Evolutionary conservation across 1,284 basidiomycete genomes (phyloP).

Genomic region (Rhodotorula sp.): DNA sequence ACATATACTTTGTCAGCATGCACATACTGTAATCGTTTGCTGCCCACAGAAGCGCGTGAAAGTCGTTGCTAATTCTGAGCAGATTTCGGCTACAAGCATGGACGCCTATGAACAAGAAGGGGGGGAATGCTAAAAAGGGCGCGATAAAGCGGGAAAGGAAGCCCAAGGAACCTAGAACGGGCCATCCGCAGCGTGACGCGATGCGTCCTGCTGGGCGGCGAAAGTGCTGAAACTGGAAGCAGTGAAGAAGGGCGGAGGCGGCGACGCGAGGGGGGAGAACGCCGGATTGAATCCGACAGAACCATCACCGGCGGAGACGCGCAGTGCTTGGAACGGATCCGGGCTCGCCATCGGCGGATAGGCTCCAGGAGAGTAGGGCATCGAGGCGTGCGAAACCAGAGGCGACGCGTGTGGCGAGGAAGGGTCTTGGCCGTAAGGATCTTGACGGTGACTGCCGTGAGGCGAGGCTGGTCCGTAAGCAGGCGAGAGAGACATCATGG

Average conservation of each 20-base stretch:
- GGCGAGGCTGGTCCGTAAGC: slow-evolving; percentile 8
- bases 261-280: slow-evolving; percentile 12
- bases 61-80: neutral
- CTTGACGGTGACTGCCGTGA: neutral
- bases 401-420: slow-evolving; percentile 10
- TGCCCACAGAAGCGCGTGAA: neutral
- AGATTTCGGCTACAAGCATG: neutral
- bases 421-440: too few species aligned
- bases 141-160: neutral
- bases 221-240: slow-evolving; percentile 1
- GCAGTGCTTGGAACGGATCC: slow-evolving; percentile 22
- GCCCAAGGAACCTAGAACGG: neutral
- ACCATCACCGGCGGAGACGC: slow-evolving; percentile 1
- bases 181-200: neutral
- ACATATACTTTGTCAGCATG: neutral
- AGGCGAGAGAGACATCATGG: slow-evolving; percentile 8
- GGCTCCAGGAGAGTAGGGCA: slow-evolving; percentile 16
- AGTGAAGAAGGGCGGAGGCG: slow-evolving; percentile 5
- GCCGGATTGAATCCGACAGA: slow-evolving; percentile 28
- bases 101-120: neutral
- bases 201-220: neutral
- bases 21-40: too few species aligned
- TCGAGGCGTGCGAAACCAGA: slow-evolving; percentile 1
- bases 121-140: neutral
- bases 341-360: slow-evolving; percentile 15